These are phyloP conservation scores for Zymoseptoria ardabiliae DNA, from an alignment of 2,329 filamentous ascomycete genomes.

Conservation along the genomic window DNA sequence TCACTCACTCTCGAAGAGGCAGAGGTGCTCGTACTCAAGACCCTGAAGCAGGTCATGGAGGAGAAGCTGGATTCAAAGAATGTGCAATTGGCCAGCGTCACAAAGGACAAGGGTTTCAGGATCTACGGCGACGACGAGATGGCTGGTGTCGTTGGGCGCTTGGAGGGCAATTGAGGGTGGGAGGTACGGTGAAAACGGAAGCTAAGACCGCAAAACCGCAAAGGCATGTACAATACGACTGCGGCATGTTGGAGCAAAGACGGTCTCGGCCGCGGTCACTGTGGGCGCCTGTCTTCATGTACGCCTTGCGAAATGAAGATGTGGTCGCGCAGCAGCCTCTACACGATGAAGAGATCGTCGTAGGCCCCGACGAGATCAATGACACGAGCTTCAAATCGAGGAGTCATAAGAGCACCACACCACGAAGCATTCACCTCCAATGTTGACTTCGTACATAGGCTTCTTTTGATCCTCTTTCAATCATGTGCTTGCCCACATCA, in stretches of 20 bases:
- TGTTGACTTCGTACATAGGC: neutral
- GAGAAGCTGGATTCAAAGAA: conserved; percentile 99
- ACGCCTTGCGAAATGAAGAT: neutral
- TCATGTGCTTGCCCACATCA: neutral
- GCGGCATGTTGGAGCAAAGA: conserved; percentile 11
- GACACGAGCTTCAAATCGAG: neutral
- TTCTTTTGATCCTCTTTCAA: neutral
- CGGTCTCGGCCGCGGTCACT: neutral
- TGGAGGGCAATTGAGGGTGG: conserved; percentile 44
- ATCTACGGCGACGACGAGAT: conserved; percentile 99
- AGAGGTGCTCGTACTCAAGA: conserved; percentile 93
- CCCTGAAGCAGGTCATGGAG: conserved; percentile 99
- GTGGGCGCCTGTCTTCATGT: neutral
- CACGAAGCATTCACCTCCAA: neutral
- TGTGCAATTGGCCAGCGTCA: conserved; percentile 94
- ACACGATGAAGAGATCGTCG: neutral
- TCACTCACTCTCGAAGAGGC: conserved; percentile 88
- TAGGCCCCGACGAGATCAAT: neutral
- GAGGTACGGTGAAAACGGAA: conserved; percentile 1
- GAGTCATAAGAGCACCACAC: neutral
- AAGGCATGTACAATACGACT: conserved; percentile 13
- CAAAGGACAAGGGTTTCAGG: conserved; percentile 94
- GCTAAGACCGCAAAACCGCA: conserved; percentile 6
- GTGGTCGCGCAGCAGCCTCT: neutral
- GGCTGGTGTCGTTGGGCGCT: conserved; percentile 80